Evolutionary conservation across 1,284 basidiomycete species (phyloP), one percentile per base, ranked within the genome.

Genomic region (Moesziomyces sp.): DNA sequence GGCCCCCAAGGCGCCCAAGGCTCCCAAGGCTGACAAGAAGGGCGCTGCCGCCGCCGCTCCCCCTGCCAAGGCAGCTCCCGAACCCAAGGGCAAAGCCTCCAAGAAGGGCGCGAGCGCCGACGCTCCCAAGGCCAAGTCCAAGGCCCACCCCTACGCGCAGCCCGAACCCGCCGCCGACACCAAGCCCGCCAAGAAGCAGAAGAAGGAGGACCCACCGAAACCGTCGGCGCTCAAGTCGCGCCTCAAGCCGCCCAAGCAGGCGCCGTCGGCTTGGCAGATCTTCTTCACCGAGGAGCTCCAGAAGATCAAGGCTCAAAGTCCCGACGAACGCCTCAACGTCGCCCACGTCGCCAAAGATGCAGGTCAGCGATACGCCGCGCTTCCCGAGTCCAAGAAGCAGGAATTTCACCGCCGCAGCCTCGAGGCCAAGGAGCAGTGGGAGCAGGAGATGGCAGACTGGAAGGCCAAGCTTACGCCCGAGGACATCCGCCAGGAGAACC

Each of bases 251-350:
- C 94, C 94, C 46, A 95, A 95, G 86, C 89, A 95, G 80, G 93
- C 94, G 14, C 93, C 93, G 6, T 95, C 93, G 6, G 93, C 94
- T 46, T 97, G 94, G 94, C 94, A 97, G 85, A 88, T 97, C 54
- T 97, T 94, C 86, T 97, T 97, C 85, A 94, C 93, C 42, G 93
- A 97, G 84, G 94, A 93, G 90, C 93, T 97, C 76, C 89, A 90
- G 81, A 93, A 94, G 84, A 78, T 80, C 51, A 94, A 94, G 86
- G 89, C 89, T 0, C 72, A 77, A 42, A 72, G 78, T 38, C 76
- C 79, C 6, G 77, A 74, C 18, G 83, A 83, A 59, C 94, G 95
- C 86, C 89, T 97, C 52, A 97, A 97, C 84, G 94, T 97, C 62
- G 94, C 94, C 9, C 93, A 95, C 84, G 93, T 94, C 43, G 94